A percentile compares a stretch with the other conserved stretches of the same genome.
phyloP scores from a whole-genome alignment of 768 basidiomycete genomes.

The Tulasnella sp. region DNA sequence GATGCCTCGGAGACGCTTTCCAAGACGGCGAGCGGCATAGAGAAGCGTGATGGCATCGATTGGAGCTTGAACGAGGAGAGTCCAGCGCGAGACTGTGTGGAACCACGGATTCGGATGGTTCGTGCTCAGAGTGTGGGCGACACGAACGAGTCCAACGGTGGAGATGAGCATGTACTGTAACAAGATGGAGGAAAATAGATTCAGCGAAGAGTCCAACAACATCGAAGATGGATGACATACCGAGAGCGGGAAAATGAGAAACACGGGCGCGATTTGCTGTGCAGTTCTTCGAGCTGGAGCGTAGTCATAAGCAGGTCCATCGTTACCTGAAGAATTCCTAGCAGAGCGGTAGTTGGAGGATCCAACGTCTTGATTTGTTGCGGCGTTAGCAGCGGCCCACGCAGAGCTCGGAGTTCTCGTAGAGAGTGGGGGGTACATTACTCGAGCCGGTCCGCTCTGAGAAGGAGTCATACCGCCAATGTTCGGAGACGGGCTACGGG shows the following conservation, averaged over 20 bases:
- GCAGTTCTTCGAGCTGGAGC: background rate
- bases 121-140: constrained; percentile 8
- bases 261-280: background rate
- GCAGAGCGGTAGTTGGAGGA: background rate
- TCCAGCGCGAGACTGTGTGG: constrained; percentile 21
- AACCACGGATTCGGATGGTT: constrained; percentile 11
- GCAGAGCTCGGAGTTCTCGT: background rate
- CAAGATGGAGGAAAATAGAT: background rate
- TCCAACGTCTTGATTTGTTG: background rate
- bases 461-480: background rate
- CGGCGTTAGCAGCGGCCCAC: background rate
- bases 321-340: background rate
- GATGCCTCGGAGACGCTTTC: background rate
- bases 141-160: constrained; percentile 1
- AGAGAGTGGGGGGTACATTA: background rate
- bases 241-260: constrained; percentile 19
- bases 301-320: background rate
- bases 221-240: background rate
- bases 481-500: background rate
- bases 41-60: constrained; percentile 17
- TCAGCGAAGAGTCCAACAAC: background rate
- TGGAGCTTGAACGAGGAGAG: constrained; percentile 21
- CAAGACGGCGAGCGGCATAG: background rate
- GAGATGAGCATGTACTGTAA: constrained; percentile 21
- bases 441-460: background rate